These are phyloP conservation scores for Cyberlindnera maritima DNA, from an alignment of 805 yeast species.

Conservation along the genomic window DNA sequence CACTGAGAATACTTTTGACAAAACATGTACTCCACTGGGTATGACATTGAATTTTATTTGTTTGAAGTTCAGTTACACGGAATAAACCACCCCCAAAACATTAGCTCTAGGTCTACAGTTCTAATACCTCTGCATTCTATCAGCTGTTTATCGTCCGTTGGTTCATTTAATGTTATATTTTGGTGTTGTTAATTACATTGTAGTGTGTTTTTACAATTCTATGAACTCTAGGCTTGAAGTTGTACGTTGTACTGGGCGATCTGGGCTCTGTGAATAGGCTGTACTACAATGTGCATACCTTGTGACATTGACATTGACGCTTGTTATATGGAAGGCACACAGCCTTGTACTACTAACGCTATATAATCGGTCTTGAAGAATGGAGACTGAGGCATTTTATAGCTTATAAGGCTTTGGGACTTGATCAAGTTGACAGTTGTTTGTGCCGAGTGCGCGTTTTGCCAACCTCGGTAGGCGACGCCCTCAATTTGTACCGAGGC, in stretches of 20 bases:
- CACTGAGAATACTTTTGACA: neutral
- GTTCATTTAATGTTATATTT: constrained; percentile 18
- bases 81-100: constrained; percentile 10
- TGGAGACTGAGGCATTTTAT: too few species aligned
- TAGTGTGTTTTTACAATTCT: neutral
- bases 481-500: constrained; percentile 9
- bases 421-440: too few species aligned
- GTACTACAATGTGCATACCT: too few species aligned
- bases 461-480: too few species aligned
- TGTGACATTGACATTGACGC: too few species aligned
- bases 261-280: too few species aligned
- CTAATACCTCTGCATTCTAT: constrained; percentile 32
- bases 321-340: too few species aligned
- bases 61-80: constrained; percentile 15
- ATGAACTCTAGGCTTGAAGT: too few species aligned
- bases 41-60: constrained; percentile 15
- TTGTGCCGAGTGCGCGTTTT: neutral
- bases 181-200: neutral
- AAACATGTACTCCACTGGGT: neutral
- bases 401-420: too few species aligned
- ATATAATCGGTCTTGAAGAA: too few species aligned
- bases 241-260: too few species aligned
- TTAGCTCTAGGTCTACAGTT: constrained; percentile 31
- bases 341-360: too few species aligned
- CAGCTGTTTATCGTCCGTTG: constrained; percentile 28